A percentile compares a stretch with the other conserved stretches of the same genome.
These are phyloP conservation scores for Teunomyces funiuensis DNA, from an alignment of 805 yeast genomes.

Conservation along the genomic window DNA sequence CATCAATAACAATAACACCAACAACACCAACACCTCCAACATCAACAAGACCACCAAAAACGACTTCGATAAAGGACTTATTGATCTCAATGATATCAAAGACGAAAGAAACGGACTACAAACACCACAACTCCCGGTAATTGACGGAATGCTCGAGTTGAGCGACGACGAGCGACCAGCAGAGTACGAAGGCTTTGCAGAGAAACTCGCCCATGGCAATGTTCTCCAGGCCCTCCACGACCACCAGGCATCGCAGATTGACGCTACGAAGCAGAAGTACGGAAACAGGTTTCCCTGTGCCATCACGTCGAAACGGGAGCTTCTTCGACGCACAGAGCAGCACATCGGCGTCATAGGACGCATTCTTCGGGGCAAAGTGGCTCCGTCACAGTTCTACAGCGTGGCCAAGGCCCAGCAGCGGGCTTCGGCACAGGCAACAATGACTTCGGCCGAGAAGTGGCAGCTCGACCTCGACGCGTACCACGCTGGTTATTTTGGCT, in stretches of 20 bases:
- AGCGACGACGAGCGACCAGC: neutral
- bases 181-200: constrained; percentile 11
- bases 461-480: constrained; percentile 46
- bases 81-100: neutral
- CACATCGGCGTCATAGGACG: constrained; percentile 33
- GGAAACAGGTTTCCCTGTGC: constrained; percentile 23
- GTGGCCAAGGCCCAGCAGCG: constrained; percentile 45
- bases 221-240: constrained; percentile 16
- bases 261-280: constrained; percentile 15
- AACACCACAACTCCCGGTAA: neutral
- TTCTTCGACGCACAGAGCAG: constrained; percentile 28
- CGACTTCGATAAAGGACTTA: constrained; percentile 1
- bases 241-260: constrained; percentile 13
- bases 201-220: constrained; percentile 11
- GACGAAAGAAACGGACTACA: neutral
- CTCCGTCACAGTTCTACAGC: constrained; percentile 49
- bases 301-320: constrained; percentile 27
- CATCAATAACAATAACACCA: constrained; percentile 4
- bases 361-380: constrained; percentile 42
- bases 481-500: constrained; percentile 62
- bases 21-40: neutral
- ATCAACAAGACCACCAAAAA: neutral
- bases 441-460: constrained; percentile 49
- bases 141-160: constrained; percentile 4
- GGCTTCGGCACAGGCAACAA: constrained; percentile 39